phyloP scores from a whole-genome alignment of 208 protist genomes.

The Phytomonas sp. region DNA sequence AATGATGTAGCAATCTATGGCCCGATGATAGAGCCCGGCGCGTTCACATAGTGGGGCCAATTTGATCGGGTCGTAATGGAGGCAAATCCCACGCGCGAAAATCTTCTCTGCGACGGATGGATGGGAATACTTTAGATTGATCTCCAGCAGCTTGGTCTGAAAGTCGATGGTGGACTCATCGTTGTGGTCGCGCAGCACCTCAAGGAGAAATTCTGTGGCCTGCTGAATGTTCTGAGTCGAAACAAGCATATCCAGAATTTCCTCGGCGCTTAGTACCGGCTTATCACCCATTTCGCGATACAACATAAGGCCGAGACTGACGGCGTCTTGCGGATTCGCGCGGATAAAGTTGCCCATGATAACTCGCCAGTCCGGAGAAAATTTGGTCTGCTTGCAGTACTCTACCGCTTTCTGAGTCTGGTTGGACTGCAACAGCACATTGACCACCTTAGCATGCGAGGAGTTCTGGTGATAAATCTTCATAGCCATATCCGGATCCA shows the following conservation, averaged over 20 bases:
- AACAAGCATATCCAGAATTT: conserved; percentile 96
- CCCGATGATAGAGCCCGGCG: conserved; percentile 94
- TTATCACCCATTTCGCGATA: conserved; percentile 67
- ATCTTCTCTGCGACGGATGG: conserved; percentile 98
- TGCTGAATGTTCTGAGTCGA: conserved; percentile 93
- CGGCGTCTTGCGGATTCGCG: conserved; percentile 89
- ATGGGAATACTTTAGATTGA: conserved; percentile 97
- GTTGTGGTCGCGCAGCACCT: conserved; percentile 92
- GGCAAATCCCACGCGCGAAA: conserved; percentile 94
- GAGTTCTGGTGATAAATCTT: conserved; percentile 96
- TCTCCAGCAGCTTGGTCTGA: conserved; percentile 99
- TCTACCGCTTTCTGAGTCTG: conserved; percentile 96
- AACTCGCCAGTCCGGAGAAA: conserved; percentile 93
- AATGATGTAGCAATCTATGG: conserved; percentile 97
- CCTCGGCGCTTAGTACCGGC: conserved; percentile 73
- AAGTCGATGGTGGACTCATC: conserved; percentile 90
- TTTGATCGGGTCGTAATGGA: conserved; percentile 94
- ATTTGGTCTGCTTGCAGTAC: conserved; percentile 96
- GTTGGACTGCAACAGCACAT: conserved; percentile 91
- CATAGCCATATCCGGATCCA: conserved; percentile 91
- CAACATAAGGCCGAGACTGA: conserved; percentile 90
- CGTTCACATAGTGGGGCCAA: conserved; percentile 98
- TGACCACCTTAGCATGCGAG: conserved; percentile 91
- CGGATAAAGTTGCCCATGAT: conserved; percentile 91
- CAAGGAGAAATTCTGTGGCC: conserved; percentile 96